Percentiles rank a stretch among this genome's conserved stretches.
Conservation (phyloP, 495 filamentous ascomycete species). For the Penicillium psychrofluorescens region DNA sequence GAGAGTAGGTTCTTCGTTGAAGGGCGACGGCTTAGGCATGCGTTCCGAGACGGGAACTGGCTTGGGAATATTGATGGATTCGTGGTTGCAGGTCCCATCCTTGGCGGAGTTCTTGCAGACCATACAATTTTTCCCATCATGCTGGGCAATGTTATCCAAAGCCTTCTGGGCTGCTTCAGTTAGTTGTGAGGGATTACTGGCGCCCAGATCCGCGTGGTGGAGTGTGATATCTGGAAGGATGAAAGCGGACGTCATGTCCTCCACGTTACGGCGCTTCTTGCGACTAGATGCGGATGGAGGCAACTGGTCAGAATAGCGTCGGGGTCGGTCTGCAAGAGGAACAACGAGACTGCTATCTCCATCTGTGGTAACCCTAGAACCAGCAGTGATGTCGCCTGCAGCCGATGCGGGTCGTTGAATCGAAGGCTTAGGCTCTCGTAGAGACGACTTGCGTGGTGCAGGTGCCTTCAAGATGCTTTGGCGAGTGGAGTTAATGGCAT, state of each 20-base stretch:
- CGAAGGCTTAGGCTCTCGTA: conserved; percentile 29
- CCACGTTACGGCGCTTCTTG: conserved; percentile 28
- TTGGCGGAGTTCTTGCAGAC: conserved; percentile 57
- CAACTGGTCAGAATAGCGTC: conserved; percentile 43
- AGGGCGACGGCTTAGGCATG: conserved; percentile 38
- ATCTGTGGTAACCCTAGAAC: conserved; percentile 20
- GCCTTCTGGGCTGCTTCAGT: conserved; percentile 48
- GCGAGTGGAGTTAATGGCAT: conserved; percentile 30
- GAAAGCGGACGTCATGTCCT: conserved; percentile 79
- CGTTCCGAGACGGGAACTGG: conserved; percentile 68
- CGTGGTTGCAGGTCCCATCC: conserved; percentile 29
- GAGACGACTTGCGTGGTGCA: conserved; percentile 39
- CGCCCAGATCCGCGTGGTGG: conserved; percentile 26
- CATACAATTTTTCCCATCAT: conserved; percentile 65
- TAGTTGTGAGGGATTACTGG: conserved; percentile 26
- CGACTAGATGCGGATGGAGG: conserved; percentile 16
- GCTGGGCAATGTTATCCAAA: conserved; percentile 52
- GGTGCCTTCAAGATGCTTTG: conserved; percentile 27
- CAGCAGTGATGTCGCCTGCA: conserved; percentile 26
- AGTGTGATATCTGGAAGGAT: conserved; percentile 64
- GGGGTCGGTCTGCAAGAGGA: conserved; percentile 24
- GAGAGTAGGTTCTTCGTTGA: conserved; percentile 66
- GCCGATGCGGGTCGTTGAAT: conserved; percentile 32
- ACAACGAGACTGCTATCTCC: conserved; percentile 25
- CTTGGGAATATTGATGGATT: conserved; percentile 54